Evolutionary conservation across 2,329 filamentous ascomycete species (phyloP).

Genomic region (Lithohypha guttulata): DNA sequence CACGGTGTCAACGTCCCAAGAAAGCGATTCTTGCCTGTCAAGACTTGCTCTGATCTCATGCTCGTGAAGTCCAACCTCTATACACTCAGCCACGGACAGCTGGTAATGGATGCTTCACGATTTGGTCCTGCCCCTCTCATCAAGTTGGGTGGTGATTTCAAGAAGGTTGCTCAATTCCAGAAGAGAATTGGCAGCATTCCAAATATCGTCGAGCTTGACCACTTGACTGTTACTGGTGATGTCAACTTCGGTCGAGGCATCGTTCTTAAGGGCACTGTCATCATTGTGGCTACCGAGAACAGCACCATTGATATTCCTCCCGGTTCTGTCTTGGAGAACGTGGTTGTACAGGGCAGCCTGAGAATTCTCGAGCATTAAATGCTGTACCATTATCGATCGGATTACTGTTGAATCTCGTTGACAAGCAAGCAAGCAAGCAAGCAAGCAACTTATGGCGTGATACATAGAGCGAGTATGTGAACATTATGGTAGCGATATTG

Average conservation of each 20-base stretch:
- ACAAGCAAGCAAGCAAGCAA: too few relatives aligned
- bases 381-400: too few relatives aligned
- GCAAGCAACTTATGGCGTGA: too few relatives aligned
- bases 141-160: constrained; percentile 98
- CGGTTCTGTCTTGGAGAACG: constrained; percentile 94
- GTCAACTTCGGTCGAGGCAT: constrained; percentile 95
- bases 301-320: constrained; percentile 96
- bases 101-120: constrained; percentile 90
- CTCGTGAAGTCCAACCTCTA: constrained; percentile 99
- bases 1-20: constrained; percentile 98
- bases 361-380: constrained; percentile 55
- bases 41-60: constrained; percentile 99
- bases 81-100: constrained; percentile 95
- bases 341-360: constrained; percentile 95
- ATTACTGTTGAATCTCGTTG: too few relatives aligned
- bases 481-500: too few relatives aligned
- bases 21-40: constrained; percentile 96
- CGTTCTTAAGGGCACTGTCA: constrained; percentile 87
- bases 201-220: constrained; percentile 44
- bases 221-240: constrained; percentile 93
- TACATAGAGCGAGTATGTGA: too few relatives aligned
- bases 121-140: constrained; percentile 96
- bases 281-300: constrained; percentile 95
- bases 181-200: constrained; percentile 41
- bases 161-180: constrained; percentile 83